Evolutionary conservation across 2,329 filamentous ascomycete species (phyloP).

Genomic region (Epichloe gansuensis): DNA sequence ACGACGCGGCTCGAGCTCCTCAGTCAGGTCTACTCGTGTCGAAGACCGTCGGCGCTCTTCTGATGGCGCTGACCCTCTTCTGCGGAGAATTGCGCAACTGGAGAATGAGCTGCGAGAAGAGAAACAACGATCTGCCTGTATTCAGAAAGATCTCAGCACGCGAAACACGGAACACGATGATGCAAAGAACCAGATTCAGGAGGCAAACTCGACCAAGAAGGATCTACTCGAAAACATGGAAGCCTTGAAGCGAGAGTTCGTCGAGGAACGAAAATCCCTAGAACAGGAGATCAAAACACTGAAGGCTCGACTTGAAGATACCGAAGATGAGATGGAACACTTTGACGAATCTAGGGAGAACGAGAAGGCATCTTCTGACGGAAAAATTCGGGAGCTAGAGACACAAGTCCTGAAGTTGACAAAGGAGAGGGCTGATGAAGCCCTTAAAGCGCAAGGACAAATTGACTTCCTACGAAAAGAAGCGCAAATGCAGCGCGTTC

Average conservation of each 20-base stretch:
- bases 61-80: conserved; percentile 33
- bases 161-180: conserved; percentile 45
- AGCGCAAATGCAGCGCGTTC: conserved; percentile 45
- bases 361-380: conserved; percentile 59
- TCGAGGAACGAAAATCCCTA: conserved; percentile 70
- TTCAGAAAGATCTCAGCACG: conserved; percentile 58
- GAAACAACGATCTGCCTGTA: conserved; percentile 50
- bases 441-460: conserved; percentile 47
- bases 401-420: conserved; percentile 55
- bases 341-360: conserved; percentile 74
- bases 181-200: conserved; percentile 60
- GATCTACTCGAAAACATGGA: conserved; percentile 94
- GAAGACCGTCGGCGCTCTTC: conserved; percentile 35
- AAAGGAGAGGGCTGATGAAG: conserved; percentile 44
- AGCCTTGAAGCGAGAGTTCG: conserved; percentile 77
- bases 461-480: conserved; percentile 52
- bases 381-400: conserved; percentile 55
- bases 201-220: conserved; percentile 83
- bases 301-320: conserved; percentile 69
- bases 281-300: conserved; percentile 69
- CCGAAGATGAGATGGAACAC: conserved; percentile 84
- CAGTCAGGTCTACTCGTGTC: conserved; percentile 30
- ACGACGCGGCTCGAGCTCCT: conserved; percentile 37
- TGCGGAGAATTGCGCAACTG: conserved; percentile 45
- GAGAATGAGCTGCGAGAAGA: conserved; percentile 70